Evolutionary conservation across 495 filamentous ascomycete genomes (phyloP), one percentile per base, ranked within the genome.

Genomic region (Talaromyces trachyspermus): DNA sequence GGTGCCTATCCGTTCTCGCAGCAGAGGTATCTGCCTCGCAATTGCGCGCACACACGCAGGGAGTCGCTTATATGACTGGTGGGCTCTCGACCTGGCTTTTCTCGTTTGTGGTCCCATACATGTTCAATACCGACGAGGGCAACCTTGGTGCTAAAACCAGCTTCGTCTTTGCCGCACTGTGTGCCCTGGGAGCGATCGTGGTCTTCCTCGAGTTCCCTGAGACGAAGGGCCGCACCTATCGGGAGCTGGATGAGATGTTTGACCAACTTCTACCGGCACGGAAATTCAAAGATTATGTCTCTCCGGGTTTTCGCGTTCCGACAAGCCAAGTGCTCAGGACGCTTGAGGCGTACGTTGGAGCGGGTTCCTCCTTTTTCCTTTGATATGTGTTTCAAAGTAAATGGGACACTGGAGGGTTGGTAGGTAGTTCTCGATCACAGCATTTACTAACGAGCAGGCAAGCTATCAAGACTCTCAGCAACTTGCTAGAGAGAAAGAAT

Each of bases 181-280:
- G 46, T 7, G 35, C 17, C 0, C 12, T 53, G 15, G 37, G 27
- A 3, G 23, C 40, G 19, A 14, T 49, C 2, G 32, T 60, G 10
- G 42, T 60, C 18, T 60, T 48, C 39, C 54, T 55, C 19, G 50
- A 58, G 32, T 48, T 58, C 11, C 60, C 60, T 0, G 62, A 65
- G 43, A 62, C 57, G 5, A 62, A 60, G 48, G 52, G 46, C 7
- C 54, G 48, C 6, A 50, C 52, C 1, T 48, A 60, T 24, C 58
- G 54, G 43, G 59, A 62, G 22, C 35, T 66, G 49, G 54, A 57
- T 24, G 46, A 54, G 26, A 49, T 54, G 54, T 57, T 55, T 37
- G 42, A 39, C 8, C 27, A 30, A 25, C 27, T 33, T 0, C 27
- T 55, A 12, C 17, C 43, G 18, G 46, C 52, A 23, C 29, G 50